A percentile compares a stretch with the other conserved stretches of the same genome.
phyloP scores from a whole-genome alignment of 164 flowering plant genomes.

The Tetrastigma voinierianum region DNA sequence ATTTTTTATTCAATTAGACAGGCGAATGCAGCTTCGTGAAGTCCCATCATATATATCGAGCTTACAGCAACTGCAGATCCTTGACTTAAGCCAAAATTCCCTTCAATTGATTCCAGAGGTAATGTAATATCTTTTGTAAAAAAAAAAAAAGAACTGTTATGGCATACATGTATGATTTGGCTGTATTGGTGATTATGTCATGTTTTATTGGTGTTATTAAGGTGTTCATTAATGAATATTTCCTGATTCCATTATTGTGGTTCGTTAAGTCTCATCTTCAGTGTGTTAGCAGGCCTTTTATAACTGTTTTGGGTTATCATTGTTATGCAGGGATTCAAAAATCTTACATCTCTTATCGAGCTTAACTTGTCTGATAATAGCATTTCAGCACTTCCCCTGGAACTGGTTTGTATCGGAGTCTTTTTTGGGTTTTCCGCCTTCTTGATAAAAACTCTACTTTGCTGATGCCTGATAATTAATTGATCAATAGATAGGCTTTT shows the following conservation, averaged over 20 bases:
- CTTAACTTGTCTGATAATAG: constrained; percentile 82
- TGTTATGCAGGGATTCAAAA: constrained; percentile 63
- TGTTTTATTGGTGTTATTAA: too few relatives aligned
- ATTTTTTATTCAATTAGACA: constrained; percentile 25
- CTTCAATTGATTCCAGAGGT: constrained; percentile 77
- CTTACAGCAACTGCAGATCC: constrained; percentile 62
- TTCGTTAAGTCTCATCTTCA: neutral
- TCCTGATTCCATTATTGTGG: neutral
- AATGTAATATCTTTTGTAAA: constrained; percentile 9
- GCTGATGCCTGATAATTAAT: too few relatives aligned
- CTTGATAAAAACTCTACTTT: too few relatives aligned
- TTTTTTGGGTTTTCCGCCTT: too few relatives aligned
- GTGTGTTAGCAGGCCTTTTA: neutral
- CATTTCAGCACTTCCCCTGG: constrained; percentile 69
- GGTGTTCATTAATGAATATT: neutral
- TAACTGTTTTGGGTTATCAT: constrained; percentile 3
- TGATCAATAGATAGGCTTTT: too few relatives aligned
- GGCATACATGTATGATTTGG: too few relatives aligned
- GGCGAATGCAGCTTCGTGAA: constrained; percentile 66
- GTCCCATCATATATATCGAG: constrained; percentile 60
- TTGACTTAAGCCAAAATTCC: constrained; percentile 86
- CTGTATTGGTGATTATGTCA: too few relatives aligned
- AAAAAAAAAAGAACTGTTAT: neutral
- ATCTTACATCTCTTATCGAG: constrained; percentile 68
- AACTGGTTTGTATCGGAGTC: constrained; percentile 45